Base-by-base conservation (phyloP, 306 rosid species). In the Pachyrhizus erosus region DNA sequence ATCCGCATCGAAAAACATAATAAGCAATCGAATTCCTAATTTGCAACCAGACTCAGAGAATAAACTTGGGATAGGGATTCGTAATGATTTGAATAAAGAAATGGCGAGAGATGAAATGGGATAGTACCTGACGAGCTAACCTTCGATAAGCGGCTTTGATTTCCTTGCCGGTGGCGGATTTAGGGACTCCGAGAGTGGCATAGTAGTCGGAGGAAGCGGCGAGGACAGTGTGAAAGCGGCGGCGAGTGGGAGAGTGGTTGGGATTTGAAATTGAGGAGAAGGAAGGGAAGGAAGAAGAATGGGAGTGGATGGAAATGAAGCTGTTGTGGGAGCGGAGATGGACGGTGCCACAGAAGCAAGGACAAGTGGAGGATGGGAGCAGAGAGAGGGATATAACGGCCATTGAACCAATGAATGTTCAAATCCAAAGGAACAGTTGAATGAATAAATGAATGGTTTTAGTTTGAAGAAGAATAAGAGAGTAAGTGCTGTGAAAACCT, bases 101-200 rank as follows among this genome's bases (percentile, higher is more conserved):
- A 46, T 1, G 7, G 2, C 17, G 66, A 26, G 1, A 10, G 71
- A 7, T 33, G 21, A 26, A 86, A 70, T 34, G 29, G 76, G 78
- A 78, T 93, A 37, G 9, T 37, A 95, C 99, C 99, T 95, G 97
- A 52, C 99, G 97, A 86, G 98, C 98, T 84, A 95, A 88, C 81
- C 80, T 91, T 76, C 99, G 94, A 89, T 95, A 95, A 65, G 99
- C 99, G 14, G 98, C 88, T 83, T 95, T 95, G 79, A 95, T 95
- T 85, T 95, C 98, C 88, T 89, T 95, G 73, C 83, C 49, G 24
- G 87, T 52, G 2, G 99, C 99, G 51, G 97, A 93, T 85, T 95
- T 95, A 55, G 91, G 82, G 75, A 95, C 74, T 13, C 98, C 98
- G 49, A 95, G 99, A 92, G 98, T 91, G 51, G 92, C 11, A 74